Base-by-base conservation (phyloP, 495 filamentous ascomycete species). In the Neohortaea acidophila region DNA sequence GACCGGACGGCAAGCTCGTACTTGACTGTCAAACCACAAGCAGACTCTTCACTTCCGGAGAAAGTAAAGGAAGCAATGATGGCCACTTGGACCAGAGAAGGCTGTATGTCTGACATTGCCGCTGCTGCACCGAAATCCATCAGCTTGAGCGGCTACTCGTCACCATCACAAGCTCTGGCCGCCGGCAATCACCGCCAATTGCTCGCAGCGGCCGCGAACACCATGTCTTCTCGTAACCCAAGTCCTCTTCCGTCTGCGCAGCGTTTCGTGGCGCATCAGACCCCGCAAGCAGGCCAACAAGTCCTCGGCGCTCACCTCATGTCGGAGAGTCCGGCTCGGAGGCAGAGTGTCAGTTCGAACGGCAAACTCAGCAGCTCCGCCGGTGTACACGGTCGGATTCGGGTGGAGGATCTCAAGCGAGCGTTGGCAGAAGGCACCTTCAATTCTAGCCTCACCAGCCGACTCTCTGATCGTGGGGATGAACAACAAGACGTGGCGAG, bases 361-460 rank as follows among this genome's bases (percentile, higher is more conserved):
- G 26, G 18, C 20, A 20, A 15, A 9, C 20, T 21, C n/a, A 65
- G 62, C 41, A 68, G 65, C 21, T 56, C 66, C 17, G 73, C 77
- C 0, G 64, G 61, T 62, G 41, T 28, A 10, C 25, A 19, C 4
- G 31, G 15, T 12, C 34, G 39, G 4, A 19, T 39, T n/a, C 77
- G 79, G 24, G 76, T 92, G n/a, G 84, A 85, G 39, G 84, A 92
- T 49, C 65, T 94, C 43, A 86, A 85, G 55, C 71, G 73, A 33
- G 79, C 77, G 17, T 67, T 82, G 12, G 74, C 72, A 2, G 74
- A 62, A 38, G 64, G 59, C 3, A 30, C 29, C 29, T 30, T 39
- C 22, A 15, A 37, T 9, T 17, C 40, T 15, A 38, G 22, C 7
- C 24, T 22, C 18, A 21, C 23, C 3, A 2, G 30, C 18, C 40